These are phyloP conservation scores for Cryptococcus depauperatus DNA, from an alignment of 1,284 basidiomycete genomes.

Conservation along the genomic window DNA sequence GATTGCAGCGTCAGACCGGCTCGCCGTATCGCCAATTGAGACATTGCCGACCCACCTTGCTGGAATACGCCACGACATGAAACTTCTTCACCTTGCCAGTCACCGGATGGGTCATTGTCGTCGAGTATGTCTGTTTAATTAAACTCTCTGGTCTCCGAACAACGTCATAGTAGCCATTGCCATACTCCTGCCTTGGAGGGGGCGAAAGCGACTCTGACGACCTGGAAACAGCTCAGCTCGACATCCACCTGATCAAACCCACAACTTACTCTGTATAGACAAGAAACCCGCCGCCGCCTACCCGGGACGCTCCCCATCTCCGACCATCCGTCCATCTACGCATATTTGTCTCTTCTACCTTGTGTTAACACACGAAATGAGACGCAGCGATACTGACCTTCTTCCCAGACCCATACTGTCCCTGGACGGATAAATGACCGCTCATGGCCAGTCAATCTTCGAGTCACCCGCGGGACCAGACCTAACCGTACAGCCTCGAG, in stretches of 20 bases:
- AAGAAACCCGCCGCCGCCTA: constrained; percentile 48
- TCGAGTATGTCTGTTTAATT: constrained; percentile 44
- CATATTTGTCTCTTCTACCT: constrained; percentile 45
- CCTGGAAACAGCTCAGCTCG: constrained; percentile 14
- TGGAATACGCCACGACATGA: constrained; percentile 42
- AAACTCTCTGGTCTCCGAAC: constrained; percentile 25
- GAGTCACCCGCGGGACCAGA: constrained; percentile 79
- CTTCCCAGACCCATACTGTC: constrained; percentile 93
- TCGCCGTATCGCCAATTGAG: background rate
- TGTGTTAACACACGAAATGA: background rate
- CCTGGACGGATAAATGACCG: constrained; percentile 83
- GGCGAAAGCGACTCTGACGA: constrained; percentile 36
- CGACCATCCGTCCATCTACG: constrained; percentile 49
- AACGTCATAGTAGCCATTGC: constrained; percentile 12
- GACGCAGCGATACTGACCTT: constrained; percentile 56
- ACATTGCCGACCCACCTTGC: constrained; percentile 23
- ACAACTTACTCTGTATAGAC: constrained; percentile 45
- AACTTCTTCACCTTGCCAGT: constrained; percentile 40
- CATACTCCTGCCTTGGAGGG: constrained; percentile 22
- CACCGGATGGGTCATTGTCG: constrained; percentile 38
- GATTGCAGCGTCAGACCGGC: background rate
- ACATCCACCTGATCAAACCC: too few species aligned
- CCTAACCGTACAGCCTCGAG: constrained; percentile 85
- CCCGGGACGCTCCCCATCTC: constrained; percentile 48
- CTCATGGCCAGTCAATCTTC: constrained; percentile 83